phyloP scores from a whole-genome alignment of 2,329 filamentous ascomycete species.

The Apiospora pterosperma region DNA sequence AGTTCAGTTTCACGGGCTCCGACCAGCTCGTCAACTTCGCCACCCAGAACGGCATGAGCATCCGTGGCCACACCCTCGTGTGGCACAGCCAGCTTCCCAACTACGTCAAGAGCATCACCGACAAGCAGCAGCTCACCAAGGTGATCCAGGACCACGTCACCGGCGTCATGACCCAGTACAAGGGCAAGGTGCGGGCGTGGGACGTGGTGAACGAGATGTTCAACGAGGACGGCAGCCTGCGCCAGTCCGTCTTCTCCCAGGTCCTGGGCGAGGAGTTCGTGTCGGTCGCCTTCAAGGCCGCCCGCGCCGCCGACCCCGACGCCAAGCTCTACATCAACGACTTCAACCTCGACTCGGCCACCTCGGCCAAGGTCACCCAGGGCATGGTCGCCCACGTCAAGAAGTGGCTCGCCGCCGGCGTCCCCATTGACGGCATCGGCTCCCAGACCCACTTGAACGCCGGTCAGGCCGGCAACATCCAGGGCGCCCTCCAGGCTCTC shows the following conservation, averaged over 20 bases:
- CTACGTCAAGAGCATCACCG: conserved; percentile 50
- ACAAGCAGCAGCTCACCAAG: conserved; percentile 40
- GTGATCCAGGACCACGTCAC: conserved; percentile 60
- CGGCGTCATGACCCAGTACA: conserved; percentile 54
- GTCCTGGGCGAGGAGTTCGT: conserved; percentile 70
- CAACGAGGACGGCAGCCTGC: conserved; percentile 57
- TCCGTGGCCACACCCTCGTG: conserved; percentile 64
- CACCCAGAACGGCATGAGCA: conserved; percentile 48
- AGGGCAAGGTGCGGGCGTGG: conserved; percentile 52
- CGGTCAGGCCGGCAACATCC: conserved; percentile 36
- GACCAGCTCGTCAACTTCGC: conserved; percentile 61
- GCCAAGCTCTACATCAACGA: conserved; percentile 77
- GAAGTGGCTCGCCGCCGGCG: conserved; percentile 58
- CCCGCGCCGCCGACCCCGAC: conserved; percentile 60
- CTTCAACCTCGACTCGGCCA: conserved; percentile 62
- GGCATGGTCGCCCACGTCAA: conserved; percentile 55
- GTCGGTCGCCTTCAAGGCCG: conserved; percentile 65
- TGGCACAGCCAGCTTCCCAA: conserved; percentile 59
- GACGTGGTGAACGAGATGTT: conserved; percentile 65
- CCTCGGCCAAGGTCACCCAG: conserved; percentile 51
- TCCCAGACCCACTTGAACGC: conserved; percentile 47
- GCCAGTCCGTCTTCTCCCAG: conserved; percentile 60
- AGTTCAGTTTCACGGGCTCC: conserved; percentile 52
- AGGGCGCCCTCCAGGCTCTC: conserved; percentile 42
- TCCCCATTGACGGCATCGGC: conserved; percentile 59